Evolutionary conservation across 2,329 filamentous ascomycete species (phyloP), one percentile per base, ranked within the genome.

Genomic region (Magnaporthiopsis incrustans): DNA sequence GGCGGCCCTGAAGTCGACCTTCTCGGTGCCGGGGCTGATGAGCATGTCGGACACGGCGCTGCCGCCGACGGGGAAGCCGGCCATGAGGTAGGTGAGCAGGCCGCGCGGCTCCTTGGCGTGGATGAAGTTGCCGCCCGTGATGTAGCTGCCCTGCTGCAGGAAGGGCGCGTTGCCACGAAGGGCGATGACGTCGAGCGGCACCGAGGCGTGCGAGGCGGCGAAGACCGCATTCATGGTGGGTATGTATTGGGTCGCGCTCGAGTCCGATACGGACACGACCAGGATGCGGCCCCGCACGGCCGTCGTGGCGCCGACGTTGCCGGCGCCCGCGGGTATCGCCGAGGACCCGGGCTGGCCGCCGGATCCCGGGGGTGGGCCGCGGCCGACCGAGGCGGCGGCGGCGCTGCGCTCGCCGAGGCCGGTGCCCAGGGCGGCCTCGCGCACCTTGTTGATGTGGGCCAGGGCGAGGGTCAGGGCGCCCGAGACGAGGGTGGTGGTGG

Each of bases 151-250:
- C 77, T 99, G 95, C 73, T 99, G 94, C 61, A 99, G 81, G 75
- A 99, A 96, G 14, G 96, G 93, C 0, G 94, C 91, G 69, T 92
- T 86, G 27, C 91, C 92, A 57, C 89, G 87, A 15, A 99, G 82
- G 68, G 96, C 90, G 66, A 96, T 84, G 44, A 97, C 94, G 75
- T 99, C 95, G 71, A 99, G 92, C 30, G 93, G 91, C 67, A 99
- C 92, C 70, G 86, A 86, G 64, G 92, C 84, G 68, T 94, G 88
- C 71, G 96, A 91, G 65, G 94, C 95, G 2, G 95, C 95, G 76
- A 99, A 99, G 66, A 98, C 96, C 70, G 89, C 86, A 78, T 99
- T 99, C 95, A 99, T 99, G 69, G 96, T 95, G 0, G 94, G 90
- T 64, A 99, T 99, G 78, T 99, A 99, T 76, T 98, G 90, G 6